These are phyloP conservation scores for Hyphopichia burtonii DNA, from an alignment of 1,139 yeast species.

Conservation along the genomic window DNA sequence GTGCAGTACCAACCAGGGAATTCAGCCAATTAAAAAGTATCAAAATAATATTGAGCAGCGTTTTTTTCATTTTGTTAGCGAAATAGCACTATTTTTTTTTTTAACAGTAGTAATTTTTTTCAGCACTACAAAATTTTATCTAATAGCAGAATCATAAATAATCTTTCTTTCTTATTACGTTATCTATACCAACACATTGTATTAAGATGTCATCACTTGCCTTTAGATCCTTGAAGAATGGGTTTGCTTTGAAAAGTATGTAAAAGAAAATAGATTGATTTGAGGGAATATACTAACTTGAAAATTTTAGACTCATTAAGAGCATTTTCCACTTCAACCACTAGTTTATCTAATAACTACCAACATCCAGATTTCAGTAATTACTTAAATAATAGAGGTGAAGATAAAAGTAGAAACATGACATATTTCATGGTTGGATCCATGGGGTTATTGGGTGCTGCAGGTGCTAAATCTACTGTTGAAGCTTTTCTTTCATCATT, in stretches of 20 bases:
- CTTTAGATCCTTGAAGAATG: slow-evolving; percentile 54
- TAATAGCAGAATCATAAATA: not conserved
- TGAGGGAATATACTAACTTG: slow-evolving; percentile 10
- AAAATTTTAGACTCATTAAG: slow-evolving; percentile 26
- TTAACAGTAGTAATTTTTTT: too few species aligned
- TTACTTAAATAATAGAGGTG: slow-evolving; percentile 74
- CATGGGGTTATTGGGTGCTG: slow-evolving; percentile 89
- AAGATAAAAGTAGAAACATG: slow-evolving; percentile 75
- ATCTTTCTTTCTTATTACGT: not conserved
- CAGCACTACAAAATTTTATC: not conserved
- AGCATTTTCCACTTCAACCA: slow-evolving; percentile 46
- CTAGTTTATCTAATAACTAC: slow-evolving; percentile 64
- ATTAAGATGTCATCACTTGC: slow-evolving; percentile 43
- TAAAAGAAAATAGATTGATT: slow-evolving; percentile 5
- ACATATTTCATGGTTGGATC: slow-evolving; percentile 98
- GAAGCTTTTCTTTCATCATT: slow-evolving; percentile 90
- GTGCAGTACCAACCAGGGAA: not conserved
- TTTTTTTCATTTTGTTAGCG: not conserved
- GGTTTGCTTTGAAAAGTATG: slow-evolving; percentile 45
- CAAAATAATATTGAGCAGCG: not conserved
- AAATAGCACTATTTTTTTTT: not conserved
- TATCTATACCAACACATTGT: not conserved
- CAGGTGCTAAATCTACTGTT: slow-evolving; percentile 97
- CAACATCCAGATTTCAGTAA: slow-evolving; percentile 90
- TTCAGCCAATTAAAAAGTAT: slow-evolving; percentile 4